phyloP scores from a whole-genome alignment of 768 basidiomycete genomes.

The Kwoniella sp. region DNA sequence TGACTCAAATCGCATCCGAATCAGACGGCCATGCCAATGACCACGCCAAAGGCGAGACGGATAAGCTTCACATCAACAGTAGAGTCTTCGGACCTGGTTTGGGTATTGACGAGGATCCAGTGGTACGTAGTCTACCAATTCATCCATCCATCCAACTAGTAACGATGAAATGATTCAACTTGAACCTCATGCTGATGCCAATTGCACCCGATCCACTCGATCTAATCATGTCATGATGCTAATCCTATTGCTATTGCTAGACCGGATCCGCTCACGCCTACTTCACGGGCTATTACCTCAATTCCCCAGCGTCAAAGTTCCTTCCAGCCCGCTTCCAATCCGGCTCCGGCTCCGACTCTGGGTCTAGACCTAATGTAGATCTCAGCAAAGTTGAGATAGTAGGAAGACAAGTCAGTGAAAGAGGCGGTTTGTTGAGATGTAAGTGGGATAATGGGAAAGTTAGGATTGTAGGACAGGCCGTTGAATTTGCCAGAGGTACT shows the following conservation, averaged over 20 bases:
- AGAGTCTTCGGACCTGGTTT: slow-evolving; percentile 34
- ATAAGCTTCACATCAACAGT: slow-evolving; percentile 22
- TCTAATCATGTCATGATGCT: too few species aligned
- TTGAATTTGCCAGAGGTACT: slow-evolving; percentile 18
- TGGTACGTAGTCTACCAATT: slow-evolving; percentile 24
- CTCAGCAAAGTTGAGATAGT: slow-evolving; percentile 14
- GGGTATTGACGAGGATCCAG: slow-evolving; percentile 42
- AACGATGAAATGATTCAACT: too few species aligned
- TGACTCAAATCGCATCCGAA: not conserved
- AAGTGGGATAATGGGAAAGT: slow-evolving; percentile 19
- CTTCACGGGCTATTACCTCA: slow-evolving; percentile 37
- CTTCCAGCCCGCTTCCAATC: slow-evolving; percentile 13
- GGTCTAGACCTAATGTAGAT: too few species aligned
- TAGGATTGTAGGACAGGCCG: slow-evolving; percentile 18
- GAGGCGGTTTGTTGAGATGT: slow-evolving; percentile 28
- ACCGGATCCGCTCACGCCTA: slow-evolving; percentile 41
- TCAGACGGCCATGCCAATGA: not conserved
- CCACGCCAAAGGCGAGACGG: not conserved
- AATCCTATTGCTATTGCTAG: slow-evolving; percentile 7
- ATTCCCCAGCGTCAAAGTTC: slow-evolving; percentile 6
- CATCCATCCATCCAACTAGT: too few species aligned
- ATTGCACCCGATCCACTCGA: too few species aligned
- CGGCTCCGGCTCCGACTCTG: too few species aligned
- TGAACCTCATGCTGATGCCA: too few species aligned
- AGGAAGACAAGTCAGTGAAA: slow-evolving; percentile 28